phyloP scores from a whole-genome alignment of 352 stramenopile genomes.

The Pythium utonaiense region DNA sequence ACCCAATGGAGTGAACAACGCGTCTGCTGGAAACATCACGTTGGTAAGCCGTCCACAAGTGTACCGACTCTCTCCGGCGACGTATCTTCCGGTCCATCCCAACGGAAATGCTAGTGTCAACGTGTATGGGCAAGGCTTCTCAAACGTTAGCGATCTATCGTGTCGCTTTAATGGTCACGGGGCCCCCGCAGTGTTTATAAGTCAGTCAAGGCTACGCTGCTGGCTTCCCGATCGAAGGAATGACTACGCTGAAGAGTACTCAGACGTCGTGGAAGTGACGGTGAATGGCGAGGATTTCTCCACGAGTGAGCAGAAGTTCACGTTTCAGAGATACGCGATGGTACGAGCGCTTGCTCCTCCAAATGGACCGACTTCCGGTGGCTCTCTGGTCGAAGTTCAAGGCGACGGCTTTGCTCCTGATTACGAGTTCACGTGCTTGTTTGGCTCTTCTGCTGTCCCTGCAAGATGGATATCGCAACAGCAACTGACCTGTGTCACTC shows the following conservation, averaged over 20 bases:
- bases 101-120: slow-evolving; percentile 1
- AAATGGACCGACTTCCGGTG: not conserved
- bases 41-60: slow-evolving; percentile 10
- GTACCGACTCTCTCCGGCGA: slow-evolving; percentile 5
- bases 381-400: slow-evolving; percentile 1
- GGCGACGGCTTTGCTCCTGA: not conserved
- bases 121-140: slow-evolving; percentile 16
- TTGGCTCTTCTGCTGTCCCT: not conserved
- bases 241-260: not conserved
- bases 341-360: not conserved
- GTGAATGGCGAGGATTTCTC: slow-evolving; percentile 16
- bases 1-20: slow-evolving; percentile 18
- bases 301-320: not conserved
- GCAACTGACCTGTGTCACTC: not conserved
- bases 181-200: slow-evolving; percentile 9
- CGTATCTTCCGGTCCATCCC: not conserved
- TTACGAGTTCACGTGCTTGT: slow-evolving; percentile 2
- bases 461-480: not conserved
- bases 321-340: not conserved
- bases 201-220: slow-evolving; percentile 8
- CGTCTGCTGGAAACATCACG: slow-evolving; percentile 6
- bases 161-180: not conserved
- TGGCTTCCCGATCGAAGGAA: not conserved
- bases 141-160: slow-evolving; percentile 8
- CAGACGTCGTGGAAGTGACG: slow-evolving; percentile 5